A percentile compares a stretch with the other conserved stretches of the same genome.
Conservation (phyloP, 768 basidiomycete species). For the Lanmaoa rubissima region DNA sequence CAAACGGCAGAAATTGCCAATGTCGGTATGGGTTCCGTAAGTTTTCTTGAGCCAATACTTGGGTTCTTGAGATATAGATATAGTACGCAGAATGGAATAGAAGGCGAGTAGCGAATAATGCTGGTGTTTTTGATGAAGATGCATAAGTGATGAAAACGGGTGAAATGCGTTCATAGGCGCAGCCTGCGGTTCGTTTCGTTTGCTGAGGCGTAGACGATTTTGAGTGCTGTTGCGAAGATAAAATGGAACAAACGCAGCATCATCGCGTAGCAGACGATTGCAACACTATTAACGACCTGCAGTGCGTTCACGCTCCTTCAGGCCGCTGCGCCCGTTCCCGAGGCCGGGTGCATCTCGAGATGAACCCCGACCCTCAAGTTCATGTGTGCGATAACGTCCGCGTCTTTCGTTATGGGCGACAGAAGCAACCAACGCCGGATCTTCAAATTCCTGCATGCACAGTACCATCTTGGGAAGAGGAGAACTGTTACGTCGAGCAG, state of each 20-base stretch:
- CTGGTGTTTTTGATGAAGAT: constrained; percentile 29
- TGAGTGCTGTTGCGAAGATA: constrained; percentile 6
- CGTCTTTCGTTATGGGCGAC: constrained; percentile 35
- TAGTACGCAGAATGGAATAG: constrained; percentile 33
- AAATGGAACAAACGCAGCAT: background rate
- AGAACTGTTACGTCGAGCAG: constrained; percentile 54
- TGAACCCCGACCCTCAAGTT: constrained; percentile 44
- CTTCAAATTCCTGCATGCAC: constrained; percentile 34
- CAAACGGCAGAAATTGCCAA: constrained; percentile 21
- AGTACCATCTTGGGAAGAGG: constrained; percentile 51
- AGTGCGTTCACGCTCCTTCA: constrained; percentile 43
- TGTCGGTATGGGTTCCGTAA: constrained; percentile 36
- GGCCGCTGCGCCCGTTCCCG: constrained; percentile 63
- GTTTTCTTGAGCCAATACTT: constrained; percentile 29
- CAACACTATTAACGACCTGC: constrained; percentile 26
- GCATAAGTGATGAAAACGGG: constrained; percentile 14
- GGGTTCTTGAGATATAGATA: constrained; percentile 39
- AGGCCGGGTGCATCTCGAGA: constrained; percentile 56
- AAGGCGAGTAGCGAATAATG: constrained; percentile 27
- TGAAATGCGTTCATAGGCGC: constrained; percentile 22
- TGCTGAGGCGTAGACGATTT: constrained; percentile 13
- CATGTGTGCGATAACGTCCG: constrained; percentile 55
- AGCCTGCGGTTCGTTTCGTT: constrained; percentile 22
- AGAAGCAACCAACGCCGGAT: constrained; percentile 27
- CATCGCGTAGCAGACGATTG: background rate